phyloP scores from a whole-genome alignment of 1,284 basidiomycete species.

The Melampsora larici-populina region DNA sequence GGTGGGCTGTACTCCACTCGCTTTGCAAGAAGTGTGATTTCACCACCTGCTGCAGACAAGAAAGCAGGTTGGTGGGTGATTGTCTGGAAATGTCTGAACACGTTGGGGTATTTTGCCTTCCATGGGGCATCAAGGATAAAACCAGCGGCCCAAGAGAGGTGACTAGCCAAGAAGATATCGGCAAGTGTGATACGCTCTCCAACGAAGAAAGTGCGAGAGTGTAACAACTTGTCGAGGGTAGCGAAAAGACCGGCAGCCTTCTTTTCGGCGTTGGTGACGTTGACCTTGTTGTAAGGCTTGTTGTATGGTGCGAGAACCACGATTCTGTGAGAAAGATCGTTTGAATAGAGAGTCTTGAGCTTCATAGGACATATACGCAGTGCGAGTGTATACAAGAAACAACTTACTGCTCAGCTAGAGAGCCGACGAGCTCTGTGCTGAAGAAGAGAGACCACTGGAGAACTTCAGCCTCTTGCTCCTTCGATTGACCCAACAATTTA shows the following conservation, averaged over 20 bases:
- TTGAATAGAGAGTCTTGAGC: background rate
- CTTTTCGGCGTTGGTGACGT: conserved; percentile 48
- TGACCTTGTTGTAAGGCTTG: conserved; percentile 30
- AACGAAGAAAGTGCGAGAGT: conserved; percentile 52
- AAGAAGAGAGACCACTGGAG: conserved; percentile 51
- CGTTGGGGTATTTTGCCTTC: conserved; percentile 52
- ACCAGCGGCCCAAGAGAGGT: conserved; percentile 46
- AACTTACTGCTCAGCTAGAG: conserved; percentile 44
- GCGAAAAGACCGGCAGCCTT: conserved; percentile 47
- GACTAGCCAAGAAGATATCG: conserved; percentile 50
- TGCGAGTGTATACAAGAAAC: conserved; percentile 41
- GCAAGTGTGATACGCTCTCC: conserved; percentile 54
- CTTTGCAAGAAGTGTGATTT: conserved; percentile 45
- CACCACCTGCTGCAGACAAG: conserved; percentile 44
- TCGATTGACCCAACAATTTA: conserved; percentile 52
- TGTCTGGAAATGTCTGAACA: conserved; percentile 51
- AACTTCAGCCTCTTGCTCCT: conserved; percentile 49
- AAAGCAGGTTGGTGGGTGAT: conserved; percentile 50
- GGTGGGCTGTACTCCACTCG: conserved; percentile 52
- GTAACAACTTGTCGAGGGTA: conserved; percentile 49
- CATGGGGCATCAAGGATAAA: conserved; percentile 48
- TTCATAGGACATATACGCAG: background rate
- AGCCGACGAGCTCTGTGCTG: conserved; percentile 50
- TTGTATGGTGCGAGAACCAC: conserved; percentile 26
- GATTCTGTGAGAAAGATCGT: background rate